phyloP scores from a whole-genome alignment of 148 eudicot species.

The Salicornia ramosissima region DNA sequence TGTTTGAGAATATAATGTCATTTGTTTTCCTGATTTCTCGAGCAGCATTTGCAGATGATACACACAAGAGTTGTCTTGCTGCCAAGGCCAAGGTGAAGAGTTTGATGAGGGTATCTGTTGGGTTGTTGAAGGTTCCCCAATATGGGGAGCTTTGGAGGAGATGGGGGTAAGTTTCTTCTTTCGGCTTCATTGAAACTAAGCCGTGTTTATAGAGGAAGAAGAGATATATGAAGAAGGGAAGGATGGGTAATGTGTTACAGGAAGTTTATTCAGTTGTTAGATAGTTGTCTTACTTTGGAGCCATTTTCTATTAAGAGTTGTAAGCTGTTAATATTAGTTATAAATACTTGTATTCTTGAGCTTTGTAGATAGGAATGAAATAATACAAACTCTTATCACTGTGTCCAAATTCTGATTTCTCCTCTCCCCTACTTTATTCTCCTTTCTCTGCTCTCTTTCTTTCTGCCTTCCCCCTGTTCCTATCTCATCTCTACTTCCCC shows the following conservation, averaged over 20 bases:
- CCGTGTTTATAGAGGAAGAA: constrained; percentile 23
- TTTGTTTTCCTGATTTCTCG: constrained; percentile 48
- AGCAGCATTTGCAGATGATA: constrained; percentile 50
- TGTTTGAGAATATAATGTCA: constrained; percentile 35
- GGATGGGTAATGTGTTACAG: constrained; percentile 5
- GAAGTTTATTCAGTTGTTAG: no score
- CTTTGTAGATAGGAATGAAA: no score
- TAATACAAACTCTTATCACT: no score
- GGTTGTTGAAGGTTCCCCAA: constrained; percentile 44
- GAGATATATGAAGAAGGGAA: constrained; percentile 11
- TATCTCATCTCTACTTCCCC: no score
- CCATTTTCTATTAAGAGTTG: no score
- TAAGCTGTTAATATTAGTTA: no score
- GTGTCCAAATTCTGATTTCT: no score
- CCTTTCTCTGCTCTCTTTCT: no score
- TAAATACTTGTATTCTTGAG: no score
- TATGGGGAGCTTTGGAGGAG: constrained; percentile 40
- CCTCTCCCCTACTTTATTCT: no score
- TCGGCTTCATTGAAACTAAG: background rate
- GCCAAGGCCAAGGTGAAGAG: constrained; percentile 33
- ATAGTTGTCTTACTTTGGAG: no score
- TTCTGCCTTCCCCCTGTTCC: no score
- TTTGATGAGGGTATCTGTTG: constrained; percentile 21
- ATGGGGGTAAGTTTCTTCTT: constrained; percentile 29
- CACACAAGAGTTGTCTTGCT: constrained; percentile 36